Conservation (phyloP, 768 basidiomycete genomes). For the Naematelia aurantialba region DNA sequence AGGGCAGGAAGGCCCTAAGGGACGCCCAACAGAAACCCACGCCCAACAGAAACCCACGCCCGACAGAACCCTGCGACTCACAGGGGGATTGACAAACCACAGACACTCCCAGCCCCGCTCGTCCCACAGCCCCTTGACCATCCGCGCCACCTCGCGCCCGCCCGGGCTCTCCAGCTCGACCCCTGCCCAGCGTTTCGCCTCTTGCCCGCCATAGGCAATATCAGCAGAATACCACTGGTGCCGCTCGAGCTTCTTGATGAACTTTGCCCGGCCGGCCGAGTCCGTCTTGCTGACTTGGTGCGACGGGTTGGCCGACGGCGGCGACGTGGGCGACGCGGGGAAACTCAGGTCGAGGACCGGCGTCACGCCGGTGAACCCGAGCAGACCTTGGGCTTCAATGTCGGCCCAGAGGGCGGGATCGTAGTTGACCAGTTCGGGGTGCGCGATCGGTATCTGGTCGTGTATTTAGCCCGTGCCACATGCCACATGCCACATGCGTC, state of each 20-base stretch:
- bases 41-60: too few species aligned
- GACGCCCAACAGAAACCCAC: not conserved
- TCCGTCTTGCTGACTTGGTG: not conserved
- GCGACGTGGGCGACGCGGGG: not conserved
- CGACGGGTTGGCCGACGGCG: not conserved
- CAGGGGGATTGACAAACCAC: constrained; percentile 46
- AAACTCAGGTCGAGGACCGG: not conserved
- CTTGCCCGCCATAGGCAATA: constrained; percentile 20
- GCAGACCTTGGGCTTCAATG: constrained; percentile 42
- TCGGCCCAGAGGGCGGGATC: constrained; percentile 34
- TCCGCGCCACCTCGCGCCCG: constrained; percentile 41
- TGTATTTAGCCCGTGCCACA: too few species aligned
- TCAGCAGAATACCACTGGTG: constrained; percentile 31
- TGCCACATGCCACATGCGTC: not conserved
- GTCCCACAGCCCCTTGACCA: constrained; percentile 46
- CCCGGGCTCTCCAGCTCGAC: constrained; percentile 35
- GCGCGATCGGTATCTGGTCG: constrained; percentile 47
- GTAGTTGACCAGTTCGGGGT: constrained; percentile 40
- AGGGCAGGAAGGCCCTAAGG: not conserved
- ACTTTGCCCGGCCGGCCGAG: not conserved
- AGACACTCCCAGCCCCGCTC: constrained; percentile 46
- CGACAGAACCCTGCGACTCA: constrained; percentile 15
- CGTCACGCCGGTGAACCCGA: constrained; percentile 44
- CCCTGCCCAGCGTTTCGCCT: constrained; percentile 31
- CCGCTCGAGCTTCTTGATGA: constrained; percentile 1